A percentile compares a stretch with the other conserved stretches of the same genome.
Evolutionary conservation across 805 yeast species (phyloP).

Genomic region (Candida alai): DNA sequence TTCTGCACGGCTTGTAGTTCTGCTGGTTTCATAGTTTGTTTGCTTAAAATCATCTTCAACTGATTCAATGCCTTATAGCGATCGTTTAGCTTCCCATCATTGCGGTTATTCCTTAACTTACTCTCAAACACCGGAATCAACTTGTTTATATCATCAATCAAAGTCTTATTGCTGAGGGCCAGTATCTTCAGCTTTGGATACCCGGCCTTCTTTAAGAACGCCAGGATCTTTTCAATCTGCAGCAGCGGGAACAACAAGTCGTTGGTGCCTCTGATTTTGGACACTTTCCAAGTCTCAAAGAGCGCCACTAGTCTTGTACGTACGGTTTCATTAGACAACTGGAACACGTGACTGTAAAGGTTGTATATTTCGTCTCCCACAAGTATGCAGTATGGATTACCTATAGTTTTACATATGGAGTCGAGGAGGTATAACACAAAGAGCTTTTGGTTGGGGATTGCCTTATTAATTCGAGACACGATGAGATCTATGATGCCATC

Average conservation of each 20-base stretch:
- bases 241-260: conserved; percentile 69
- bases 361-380: conserved; percentile 68
- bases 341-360: conserved; percentile 71
- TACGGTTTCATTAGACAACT: conserved; percentile 72
- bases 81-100: conserved; percentile 41
- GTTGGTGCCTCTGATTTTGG: conserved; percentile 56
- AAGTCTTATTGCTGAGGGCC: conserved; percentile 7
- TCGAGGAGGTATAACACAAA: conserved; percentile 83
- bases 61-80: conserved; percentile 44
- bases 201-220: conserved; percentile 49
- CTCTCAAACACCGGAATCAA: conserved; percentile 42
- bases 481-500: conserved; percentile 73
- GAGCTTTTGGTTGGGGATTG: conserved; percentile 80
- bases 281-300: conserved; percentile 83
- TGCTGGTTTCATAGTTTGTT: conserved; percentile 28
- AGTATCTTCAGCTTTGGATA: conserved; percentile 10
- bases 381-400: conserved; percentile 81
- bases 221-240: conserved; percentile 68
- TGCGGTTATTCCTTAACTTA: conserved; percentile 33
- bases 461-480: conserved; percentile 65
- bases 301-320: conserved; percentile 71
- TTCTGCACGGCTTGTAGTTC: conserved; percentile 37
- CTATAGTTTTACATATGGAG: conserved; percentile 87
- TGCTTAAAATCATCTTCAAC: conserved; percentile 37
- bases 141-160: conserved; percentile 32